Conservation (phyloP, 345 rosid species). For the Turritis glabra region DNA sequence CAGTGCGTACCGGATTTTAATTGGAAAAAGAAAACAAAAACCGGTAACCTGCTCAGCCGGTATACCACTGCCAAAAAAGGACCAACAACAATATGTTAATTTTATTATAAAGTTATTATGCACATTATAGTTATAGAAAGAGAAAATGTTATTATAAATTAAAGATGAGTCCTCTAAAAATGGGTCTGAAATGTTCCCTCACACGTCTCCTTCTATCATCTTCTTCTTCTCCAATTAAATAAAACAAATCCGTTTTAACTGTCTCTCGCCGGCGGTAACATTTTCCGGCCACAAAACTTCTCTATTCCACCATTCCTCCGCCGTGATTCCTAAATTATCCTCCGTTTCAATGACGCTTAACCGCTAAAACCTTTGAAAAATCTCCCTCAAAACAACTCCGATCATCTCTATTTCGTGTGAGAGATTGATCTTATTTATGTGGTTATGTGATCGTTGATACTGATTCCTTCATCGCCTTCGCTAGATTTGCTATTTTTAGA, state of each 20-base stretch:
- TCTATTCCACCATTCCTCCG: background rate
- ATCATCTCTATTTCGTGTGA: constrained; percentile 7
- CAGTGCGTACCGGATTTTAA: background rate
- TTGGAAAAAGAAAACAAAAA: background rate
- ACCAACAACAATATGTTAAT: constrained; percentile 31
- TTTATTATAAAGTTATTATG: background rate
- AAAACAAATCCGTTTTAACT: background rate
- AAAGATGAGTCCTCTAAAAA: constrained; percentile 37
- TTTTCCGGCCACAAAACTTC: constrained; percentile 18
- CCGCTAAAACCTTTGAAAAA: background rate
- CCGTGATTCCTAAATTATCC: background rate
- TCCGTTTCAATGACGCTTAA: constrained; percentile 17
- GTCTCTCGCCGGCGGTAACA: constrained; percentile 34
- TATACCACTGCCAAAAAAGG: constrained; percentile 34
- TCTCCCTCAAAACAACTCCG: constrained; percentile 14
- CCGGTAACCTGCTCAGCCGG: constrained; percentile 25
- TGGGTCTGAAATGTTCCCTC: constrained; percentile 47
- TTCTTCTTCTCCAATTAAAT: constrained; percentile 22
- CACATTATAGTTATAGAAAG: constrained; percentile 8
- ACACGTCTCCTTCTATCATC: constrained; percentile 40
- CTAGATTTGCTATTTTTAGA: constrained; percentile 21
- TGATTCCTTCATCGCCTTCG: constrained; percentile 31
- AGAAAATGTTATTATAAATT: constrained; percentile 36
- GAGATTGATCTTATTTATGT: constrained; percentile 1
- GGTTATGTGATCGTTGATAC: background rate